Conservation (phyloP, 202 grass and related monocot species). For the Carex arenaria region DNA sequence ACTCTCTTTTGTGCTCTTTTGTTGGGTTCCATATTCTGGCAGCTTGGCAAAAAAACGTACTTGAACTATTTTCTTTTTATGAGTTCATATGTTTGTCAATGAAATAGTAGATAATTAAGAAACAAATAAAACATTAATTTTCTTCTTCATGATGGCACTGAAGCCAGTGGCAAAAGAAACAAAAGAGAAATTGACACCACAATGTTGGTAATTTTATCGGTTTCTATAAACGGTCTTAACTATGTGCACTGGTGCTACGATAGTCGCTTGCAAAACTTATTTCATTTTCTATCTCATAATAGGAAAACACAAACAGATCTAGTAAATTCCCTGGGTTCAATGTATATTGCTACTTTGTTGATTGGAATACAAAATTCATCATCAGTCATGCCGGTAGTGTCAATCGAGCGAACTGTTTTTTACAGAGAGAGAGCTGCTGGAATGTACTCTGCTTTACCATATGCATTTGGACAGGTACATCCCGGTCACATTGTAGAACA, state of each 20-base stretch:
- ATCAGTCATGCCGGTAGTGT: conserved; percentile 70
- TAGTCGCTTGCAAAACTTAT: neutral
- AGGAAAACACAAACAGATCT: conserved; percentile 48
- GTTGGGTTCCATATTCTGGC: conserved; percentile 76
- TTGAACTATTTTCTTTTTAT: neutral
- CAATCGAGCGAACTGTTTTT: conserved; percentile 55
- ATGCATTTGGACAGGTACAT: conserved; percentile 33
- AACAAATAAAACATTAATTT: neutral
- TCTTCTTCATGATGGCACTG: neutral
- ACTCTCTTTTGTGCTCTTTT: conserved; percentile 55
- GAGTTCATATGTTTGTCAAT: too few relatives aligned
- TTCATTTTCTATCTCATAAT: neutral
- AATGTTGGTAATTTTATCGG: neutral
- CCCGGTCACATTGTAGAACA: too few relatives aligned
- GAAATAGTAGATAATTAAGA: too few relatives aligned
- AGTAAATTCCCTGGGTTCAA: conserved; percentile 69
- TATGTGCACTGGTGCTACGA: neutral
- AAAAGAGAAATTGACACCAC: neutral
- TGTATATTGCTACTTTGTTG: conserved; percentile 68
- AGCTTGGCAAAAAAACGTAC: conserved; percentile 72
- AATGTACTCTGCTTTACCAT: conserved; percentile 34
- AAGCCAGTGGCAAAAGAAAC: neutral
- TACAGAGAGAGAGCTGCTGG: conserved; percentile 37
- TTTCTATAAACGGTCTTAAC: neutral
- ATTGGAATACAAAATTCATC: conserved; percentile 44